These are phyloP conservation scores for Catharanthus roseus DNA, from an alignment of 257 asterid species.

Conservation along the genomic window DNA sequence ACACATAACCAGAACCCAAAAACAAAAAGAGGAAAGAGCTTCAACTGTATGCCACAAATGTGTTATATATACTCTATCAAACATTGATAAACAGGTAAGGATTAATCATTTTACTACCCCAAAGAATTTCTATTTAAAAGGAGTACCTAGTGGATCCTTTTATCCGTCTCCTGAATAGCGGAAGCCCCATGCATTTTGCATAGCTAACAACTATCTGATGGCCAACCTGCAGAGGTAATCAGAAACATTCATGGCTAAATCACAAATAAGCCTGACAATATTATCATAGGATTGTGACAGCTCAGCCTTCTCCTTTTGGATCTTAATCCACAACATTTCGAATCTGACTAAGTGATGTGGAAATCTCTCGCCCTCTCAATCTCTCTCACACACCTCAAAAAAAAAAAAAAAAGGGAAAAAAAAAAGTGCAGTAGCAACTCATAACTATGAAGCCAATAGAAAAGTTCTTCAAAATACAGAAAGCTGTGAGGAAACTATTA, in stretches of 20 bases:
- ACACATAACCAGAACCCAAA: neutral
- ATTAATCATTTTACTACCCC: neutral
- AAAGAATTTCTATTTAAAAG: conserved; percentile 17
- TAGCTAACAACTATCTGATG: conserved; percentile 85
- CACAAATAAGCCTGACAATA: neutral
- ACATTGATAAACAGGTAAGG: neutral
- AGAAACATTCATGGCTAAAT: neutral
- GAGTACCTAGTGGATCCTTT: conserved; percentile 86
- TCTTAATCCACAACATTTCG: neutral
- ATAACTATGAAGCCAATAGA: neutral
- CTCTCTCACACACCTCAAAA: neutral
- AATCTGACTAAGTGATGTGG: neutral
- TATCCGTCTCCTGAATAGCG: conserved; percentile 88
- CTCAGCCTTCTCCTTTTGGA: neutral
- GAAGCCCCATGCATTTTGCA: conserved; percentile 89
- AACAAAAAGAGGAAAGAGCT: neutral
- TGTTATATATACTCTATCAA: neutral
- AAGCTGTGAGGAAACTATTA: neutral
- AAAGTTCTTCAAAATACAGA: neutral
- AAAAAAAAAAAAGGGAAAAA: no score
- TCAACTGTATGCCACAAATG: neutral
- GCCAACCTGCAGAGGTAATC: conserved; percentile 61
- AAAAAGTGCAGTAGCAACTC: no score
- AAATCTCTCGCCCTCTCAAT: neutral
- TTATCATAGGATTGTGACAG: neutral